These are phyloP conservation scores for Passiflora organensis DNA, from an alignment of 345 rosid species.

Conservation along the genomic window DNA sequence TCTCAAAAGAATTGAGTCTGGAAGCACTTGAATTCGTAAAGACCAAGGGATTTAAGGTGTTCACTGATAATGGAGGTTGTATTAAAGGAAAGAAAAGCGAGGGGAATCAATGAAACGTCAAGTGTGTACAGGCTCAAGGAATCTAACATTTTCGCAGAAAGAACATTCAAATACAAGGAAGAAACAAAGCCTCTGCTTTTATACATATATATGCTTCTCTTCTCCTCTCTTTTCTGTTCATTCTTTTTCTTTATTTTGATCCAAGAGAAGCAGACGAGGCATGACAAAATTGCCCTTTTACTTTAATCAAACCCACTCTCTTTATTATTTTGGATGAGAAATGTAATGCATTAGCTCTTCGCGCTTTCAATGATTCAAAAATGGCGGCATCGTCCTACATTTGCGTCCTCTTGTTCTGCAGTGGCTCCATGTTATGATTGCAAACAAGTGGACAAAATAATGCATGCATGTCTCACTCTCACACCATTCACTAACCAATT, in stretches of 20 bases:
- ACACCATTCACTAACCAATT: too few relatives aligned
- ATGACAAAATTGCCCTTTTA: conserved; percentile 44
- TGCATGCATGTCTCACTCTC: neutral
- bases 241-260: conserved; percentile 15
- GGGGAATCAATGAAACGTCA: conserved; percentile 49
- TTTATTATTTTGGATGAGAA: conserved; percentile 49
- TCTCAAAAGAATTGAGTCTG: conserved; percentile 34
- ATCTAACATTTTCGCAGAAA: conserved; percentile 40
- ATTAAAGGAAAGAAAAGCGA: conserved; percentile 38
- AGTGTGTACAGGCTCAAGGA: conserved; percentile 34
- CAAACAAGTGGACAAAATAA: conserved; percentile 4
- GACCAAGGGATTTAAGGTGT: conserved; percentile 32
- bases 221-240: conserved; percentile 16
- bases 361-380: conserved; percentile 40
- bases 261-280: conserved; percentile 12
- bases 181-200: conserved; percentile 45
- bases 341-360: conserved; percentile 28
- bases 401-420: conserved; percentile 20
- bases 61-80: conserved; percentile 22
- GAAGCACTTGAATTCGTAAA: conserved; percentile 35
- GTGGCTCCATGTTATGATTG: conserved; percentile 4
- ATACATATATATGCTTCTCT: conserved; percentile 20
- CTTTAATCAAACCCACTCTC: conserved; percentile 46
- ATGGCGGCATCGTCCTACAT: conserved; percentile 35
- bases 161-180: conserved; percentile 56